Conservation (phyloP, 768 basidiomycete genomes). For the Hygrocybe punicea region DNA sequence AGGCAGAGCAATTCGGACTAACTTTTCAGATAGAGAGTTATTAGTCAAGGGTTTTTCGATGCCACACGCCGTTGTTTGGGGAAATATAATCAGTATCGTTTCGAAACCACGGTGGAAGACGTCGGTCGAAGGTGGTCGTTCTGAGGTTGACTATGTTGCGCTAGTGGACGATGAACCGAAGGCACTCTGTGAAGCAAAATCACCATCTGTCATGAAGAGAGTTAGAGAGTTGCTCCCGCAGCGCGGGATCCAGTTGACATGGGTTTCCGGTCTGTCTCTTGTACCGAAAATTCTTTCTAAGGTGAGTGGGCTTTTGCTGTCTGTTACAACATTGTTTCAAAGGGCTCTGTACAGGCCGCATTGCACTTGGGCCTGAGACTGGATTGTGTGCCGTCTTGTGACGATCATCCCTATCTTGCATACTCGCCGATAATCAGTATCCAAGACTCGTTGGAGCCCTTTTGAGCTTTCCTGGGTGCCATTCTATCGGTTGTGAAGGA, state of each 20-base stretch:
- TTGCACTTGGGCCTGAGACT: constrained; percentile 18
- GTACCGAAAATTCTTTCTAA: constrained; percentile 11
- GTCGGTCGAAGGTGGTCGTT: constrained; percentile 10
- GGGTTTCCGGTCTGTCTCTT: constrained; percentile 8
- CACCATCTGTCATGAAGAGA: constrained; percentile 16
- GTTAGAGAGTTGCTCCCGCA: constrained; percentile 6
- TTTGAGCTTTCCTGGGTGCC: constrained; percentile 18
- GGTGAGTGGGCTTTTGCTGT: constrained; percentile 11
- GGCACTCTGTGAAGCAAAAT: constrained; percentile 17
- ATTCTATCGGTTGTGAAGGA: constrained; percentile 16
- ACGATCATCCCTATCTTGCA: constrained; percentile 17
- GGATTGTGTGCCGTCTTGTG: constrained; percentile 23
- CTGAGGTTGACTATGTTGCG: constrained; percentile 15
- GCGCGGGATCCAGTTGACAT: constrained; percentile 13
- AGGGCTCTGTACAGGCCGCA: constrained; percentile 14
- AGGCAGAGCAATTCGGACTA: constrained; percentile 11
- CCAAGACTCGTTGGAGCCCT: constrained; percentile 16
- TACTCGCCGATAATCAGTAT: constrained; percentile 21
- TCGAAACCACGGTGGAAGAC: constrained; percentile 6
- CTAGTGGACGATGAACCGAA: constrained; percentile 10
- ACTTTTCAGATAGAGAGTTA: constrained; percentile 6
- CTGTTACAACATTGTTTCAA: constrained; percentile 7
- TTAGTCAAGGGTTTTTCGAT: constrained; percentile 3
- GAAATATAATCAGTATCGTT: constrained; percentile 1
- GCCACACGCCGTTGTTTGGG: constrained; percentile 11